Evolutionary conservation across 2,329 filamentous ascomycete species (phyloP).

Genomic region (Colletotrichum plurivorum): DNA sequence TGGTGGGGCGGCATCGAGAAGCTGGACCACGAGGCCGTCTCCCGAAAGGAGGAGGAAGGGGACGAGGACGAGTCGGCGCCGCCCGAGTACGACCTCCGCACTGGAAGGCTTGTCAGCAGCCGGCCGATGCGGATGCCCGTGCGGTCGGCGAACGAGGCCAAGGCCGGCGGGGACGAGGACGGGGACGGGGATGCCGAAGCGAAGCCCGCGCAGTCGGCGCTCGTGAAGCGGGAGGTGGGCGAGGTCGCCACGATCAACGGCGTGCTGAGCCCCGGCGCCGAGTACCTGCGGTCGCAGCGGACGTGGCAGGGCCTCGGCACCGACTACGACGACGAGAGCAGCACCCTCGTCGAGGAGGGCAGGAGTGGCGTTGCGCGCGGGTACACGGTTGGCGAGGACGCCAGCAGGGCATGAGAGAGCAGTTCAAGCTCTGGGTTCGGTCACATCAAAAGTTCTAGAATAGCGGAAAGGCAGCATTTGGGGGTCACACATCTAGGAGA

Average conservation of each 20-base stretch:
- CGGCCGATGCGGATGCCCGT: constrained; percentile 76
- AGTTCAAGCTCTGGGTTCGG: not conserved
- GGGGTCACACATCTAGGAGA: not conserved
- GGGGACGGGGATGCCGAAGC: constrained; percentile 44
- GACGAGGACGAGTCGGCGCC: constrained; percentile 81
- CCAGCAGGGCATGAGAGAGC: constrained; percentile 18
- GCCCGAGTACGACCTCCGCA: constrained; percentile 93
- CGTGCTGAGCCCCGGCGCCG: constrained; percentile 90
- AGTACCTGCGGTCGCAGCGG: constrained; percentile 84
- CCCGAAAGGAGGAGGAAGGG: constrained; percentile 33
- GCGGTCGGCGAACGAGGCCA: constrained; percentile 14
- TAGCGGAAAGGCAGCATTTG: not conserved
- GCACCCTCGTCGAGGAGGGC: constrained; percentile 84
- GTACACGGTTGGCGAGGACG: constrained; percentile 80
- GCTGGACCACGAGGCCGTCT: constrained; percentile 62
- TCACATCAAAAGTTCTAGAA: not conserved
- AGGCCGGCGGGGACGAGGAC: constrained; percentile 37
- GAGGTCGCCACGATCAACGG: constrained; percentile 88
- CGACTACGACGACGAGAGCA: constrained; percentile 78
- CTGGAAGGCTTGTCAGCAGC: constrained; percentile 85
- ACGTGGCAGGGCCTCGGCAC: constrained; percentile 95
- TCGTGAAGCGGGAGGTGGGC: constrained; percentile 74
- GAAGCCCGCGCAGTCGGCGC: constrained; percentile 51
- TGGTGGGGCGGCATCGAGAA: constrained; percentile 91
- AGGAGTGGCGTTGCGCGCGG: constrained; percentile 90